A percentile compares a stretch with the other conserved stretches of the same genome.
phyloP scores from a whole-genome alignment of 2,329 filamentous ascomycete genomes.

The Clarireedia homoeocarpa region DNA sequence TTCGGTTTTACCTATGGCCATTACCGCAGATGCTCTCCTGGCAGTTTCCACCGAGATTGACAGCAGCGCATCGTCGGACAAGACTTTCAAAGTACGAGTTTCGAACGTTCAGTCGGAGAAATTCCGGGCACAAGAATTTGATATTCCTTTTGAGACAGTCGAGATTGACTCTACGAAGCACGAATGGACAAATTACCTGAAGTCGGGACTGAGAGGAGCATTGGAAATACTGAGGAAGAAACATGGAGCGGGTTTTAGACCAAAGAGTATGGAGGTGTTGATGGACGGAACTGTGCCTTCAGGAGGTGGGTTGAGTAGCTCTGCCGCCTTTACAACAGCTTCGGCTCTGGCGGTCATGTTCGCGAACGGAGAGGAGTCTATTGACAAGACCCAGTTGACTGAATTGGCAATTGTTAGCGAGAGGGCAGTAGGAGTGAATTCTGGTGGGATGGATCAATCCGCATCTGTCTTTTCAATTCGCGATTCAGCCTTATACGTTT shows the following conservation, averaged over 20 bases:
- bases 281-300: constrained; percentile 89
- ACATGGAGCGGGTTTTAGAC: constrained; percentile 49
- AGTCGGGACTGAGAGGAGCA: constrained; percentile 78
- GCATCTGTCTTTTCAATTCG: constrained; percentile 89
- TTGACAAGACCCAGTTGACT: constrained; percentile 87
- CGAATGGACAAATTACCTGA: constrained; percentile 99
- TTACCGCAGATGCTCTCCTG: constrained; percentile 83
- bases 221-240: constrained; percentile 68
- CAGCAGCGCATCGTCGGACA: constrained; percentile 33
- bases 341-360: constrained; percentile 82
- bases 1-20: constrained; percentile 90
- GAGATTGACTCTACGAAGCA: constrained; percentile 78
- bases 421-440: constrained; percentile 90
- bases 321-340: constrained; percentile 86
- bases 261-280: constrained; percentile 76
- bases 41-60: constrained; percentile 55
- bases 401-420: constrained; percentile 94
- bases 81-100: constrained; percentile 62
- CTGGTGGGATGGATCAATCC: constrained; percentile 95
- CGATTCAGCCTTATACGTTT: constrained; percentile 82
- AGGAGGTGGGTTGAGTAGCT: constrained; percentile 87
- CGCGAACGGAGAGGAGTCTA: constrained; percentile 68
- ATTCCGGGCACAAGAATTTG: constrained; percentile 70
- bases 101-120: constrained; percentile 70
- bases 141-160: constrained; percentile 56